These are phyloP conservation scores for Adiantum capillusveneris DNA, from an alignment of 75 land plant genomes.

Conservation along the genomic window DNA sequence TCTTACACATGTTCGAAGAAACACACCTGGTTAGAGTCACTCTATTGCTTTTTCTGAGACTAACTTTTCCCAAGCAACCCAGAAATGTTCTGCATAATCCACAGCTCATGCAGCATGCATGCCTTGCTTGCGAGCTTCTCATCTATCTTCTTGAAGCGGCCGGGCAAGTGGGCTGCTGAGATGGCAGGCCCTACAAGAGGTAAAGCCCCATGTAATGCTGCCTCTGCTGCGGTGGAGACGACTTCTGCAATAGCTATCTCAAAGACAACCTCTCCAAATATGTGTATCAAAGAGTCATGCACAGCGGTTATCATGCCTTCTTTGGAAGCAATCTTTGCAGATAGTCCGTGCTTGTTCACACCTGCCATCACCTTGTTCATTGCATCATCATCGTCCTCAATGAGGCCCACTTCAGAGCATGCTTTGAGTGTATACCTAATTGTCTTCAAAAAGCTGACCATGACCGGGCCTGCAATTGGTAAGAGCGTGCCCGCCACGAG, in stretches of 20 bases:
- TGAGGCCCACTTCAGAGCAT: not conserved
- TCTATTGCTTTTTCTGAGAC: too few relatives aligned
- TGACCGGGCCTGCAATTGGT: constrained; percentile 2
- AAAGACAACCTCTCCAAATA: not conserved
- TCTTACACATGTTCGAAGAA: too few relatives aligned
- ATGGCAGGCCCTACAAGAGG: not conserved
- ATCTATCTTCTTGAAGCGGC: not conserved
- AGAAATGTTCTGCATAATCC: constrained; percentile 1
- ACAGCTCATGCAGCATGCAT: constrained; percentile 5
- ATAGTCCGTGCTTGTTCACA: not conserved
- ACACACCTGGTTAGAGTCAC: too few relatives aligned
- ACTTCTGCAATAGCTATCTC: constrained; percentile 5
- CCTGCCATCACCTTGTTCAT: not conserved
- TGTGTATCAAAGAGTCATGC: not conserved
- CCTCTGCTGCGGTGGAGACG: not conserved
- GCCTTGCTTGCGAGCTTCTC: not conserved
- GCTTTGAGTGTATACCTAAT: not conserved
- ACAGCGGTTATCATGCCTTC: constrained; percentile 1
- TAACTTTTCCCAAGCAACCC: not conserved
- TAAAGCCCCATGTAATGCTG: not conserved
- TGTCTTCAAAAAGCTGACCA: constrained; percentile 1
- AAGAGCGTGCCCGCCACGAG: not conserved
- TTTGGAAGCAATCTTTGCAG: not conserved
- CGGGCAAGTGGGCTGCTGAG: not conserved
- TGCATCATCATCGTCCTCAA: not conserved